Evolutionary conservation across 257 asterid species (phyloP), one percentile per base, ranked within the genome.

Genomic region (Misopates orontium): DNA sequence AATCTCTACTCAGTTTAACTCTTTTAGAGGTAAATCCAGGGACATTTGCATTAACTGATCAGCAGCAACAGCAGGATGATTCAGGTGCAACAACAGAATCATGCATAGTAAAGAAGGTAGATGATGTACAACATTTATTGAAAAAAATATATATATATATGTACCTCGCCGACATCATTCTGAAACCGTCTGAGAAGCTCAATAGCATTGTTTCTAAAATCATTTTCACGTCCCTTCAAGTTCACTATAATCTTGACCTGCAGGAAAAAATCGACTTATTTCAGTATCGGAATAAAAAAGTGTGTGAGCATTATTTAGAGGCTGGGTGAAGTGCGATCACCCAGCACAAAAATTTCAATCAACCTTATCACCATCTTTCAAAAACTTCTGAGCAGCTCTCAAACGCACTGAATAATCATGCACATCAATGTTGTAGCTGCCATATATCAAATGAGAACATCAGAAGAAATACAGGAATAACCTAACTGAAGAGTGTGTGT

Each of bases 321-420:
- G 67, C 57, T 56, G 21, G 57, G 56, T 53, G 5, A 42, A 69
- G 41, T 22, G 36, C 20, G 24, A 52, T 67, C n/a, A 55, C 59
- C 57, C 61, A 28, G 20, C 56, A 25, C 31, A 53, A 65, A 58
- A 76, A 62, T 23, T 23, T 56, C 63, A 49, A 78, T 51, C 70
- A 77, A 93, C 99, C 97, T 88, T 94, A 70, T 94, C 97, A 24
- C 99, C 99, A 48, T 88, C 95, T 69, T 80, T 85, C 80, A 90
- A 78, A 71, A 94, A 94, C 71, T 73, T 94, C 81, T 81, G 87
- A 31, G 99, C 99, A 22, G 97, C 95, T 81, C 60, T 88, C 91
- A 94, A 71, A 32, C 96, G 97, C 72, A 94, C 99, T 8, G 95
- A 69, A 68, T 94, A 94, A 84, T 94, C 99, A 66, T 94, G 99